A percentile compares a stretch with the other conserved stretches of the same genome.
Evolutionary conservation across 108 stramenopile species (phyloP).

Genomic region (Skeletonema costatum): DNA sequence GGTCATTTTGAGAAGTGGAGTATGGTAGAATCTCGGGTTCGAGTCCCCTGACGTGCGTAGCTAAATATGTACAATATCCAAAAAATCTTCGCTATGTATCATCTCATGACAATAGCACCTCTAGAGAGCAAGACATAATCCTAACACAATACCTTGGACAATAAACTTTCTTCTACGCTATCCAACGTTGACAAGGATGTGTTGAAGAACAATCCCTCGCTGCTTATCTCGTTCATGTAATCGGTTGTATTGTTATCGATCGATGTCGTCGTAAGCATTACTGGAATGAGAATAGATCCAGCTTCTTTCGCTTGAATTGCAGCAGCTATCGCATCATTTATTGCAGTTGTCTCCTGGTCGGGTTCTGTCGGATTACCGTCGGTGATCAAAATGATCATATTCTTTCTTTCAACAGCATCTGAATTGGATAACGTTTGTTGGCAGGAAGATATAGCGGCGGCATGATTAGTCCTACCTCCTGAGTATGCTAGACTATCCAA

Average conservation of each 20-base stretch:
- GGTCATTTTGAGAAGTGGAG: too few relatives aligned
- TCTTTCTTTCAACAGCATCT: not conserved
- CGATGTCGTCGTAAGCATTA: not conserved
- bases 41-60: not conserved
- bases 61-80: too few relatives aligned
- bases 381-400: constrained; percentile 41
- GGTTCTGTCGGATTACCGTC: constrained; percentile 21
- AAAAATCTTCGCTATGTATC: not conserved
- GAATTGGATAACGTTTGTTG: not conserved
- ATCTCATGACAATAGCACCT: not conserved
- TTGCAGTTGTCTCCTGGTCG: not conserved
- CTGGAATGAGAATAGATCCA: constrained; percentile 3
- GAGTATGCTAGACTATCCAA: constrained; percentile 15
- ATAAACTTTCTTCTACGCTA: not conserved
- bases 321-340: not conserved
- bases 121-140: not conserved
- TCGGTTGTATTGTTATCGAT: not conserved
- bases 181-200: not conserved
- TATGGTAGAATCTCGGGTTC: too few relatives aligned
- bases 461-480: constrained; percentile 32
- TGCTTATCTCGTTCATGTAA: not conserved
- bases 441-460: constrained; percentile 16
- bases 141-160: not conserved
- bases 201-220: not conserved
- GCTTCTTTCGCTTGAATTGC: not conserved